Evolutionary conservation across 2,329 filamentous ascomycete species (phyloP).

Genomic region (Calycina marina): DNA sequence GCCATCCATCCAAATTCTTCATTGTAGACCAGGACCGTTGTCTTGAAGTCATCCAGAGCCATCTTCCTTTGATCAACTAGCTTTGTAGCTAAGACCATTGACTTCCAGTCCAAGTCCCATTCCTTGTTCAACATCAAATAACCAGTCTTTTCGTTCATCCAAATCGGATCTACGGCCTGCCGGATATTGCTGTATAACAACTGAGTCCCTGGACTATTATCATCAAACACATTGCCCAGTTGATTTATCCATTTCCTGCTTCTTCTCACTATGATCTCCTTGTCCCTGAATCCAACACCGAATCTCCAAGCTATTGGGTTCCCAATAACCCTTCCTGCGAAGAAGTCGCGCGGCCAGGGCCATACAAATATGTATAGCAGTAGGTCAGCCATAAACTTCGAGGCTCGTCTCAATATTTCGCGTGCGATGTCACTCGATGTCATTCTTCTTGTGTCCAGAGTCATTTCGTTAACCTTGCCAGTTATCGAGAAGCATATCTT

Average conservation of each 20-base stretch:
- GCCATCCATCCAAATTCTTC: constrained; percentile 58
- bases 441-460: constrained; percentile 42
- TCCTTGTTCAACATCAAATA: constrained; percentile 73
- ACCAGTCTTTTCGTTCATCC: constrained; percentile 66
- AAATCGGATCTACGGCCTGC: constrained; percentile 52
- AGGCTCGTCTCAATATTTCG: constrained; percentile 35
- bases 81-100: constrained; percentile 60
- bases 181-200: constrained; percentile 48
- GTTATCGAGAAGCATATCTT: constrained; percentile 20
- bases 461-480: constrained; percentile 39
- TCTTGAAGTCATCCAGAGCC: constrained; percentile 52
- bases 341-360: constrained; percentile 62
- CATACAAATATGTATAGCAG: constrained; percentile 51
- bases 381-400: constrained; percentile 62
- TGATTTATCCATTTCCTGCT: constrained; percentile 57
- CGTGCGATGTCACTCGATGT: constrained; percentile 40
- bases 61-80: constrained; percentile 50
- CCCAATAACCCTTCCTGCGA: constrained; percentile 39
- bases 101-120: constrained; percentile 77
- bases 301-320: constrained; percentile 62
- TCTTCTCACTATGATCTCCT: constrained; percentile 69
- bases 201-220: constrained; percentile 35
- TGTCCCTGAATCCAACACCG: constrained; percentile 58
- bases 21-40: constrained; percentile 54
- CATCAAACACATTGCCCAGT: constrained; percentile 25